phyloP scores from a whole-genome alignment of 257 asterid species.

The Nicotiana paniculata region DNA sequence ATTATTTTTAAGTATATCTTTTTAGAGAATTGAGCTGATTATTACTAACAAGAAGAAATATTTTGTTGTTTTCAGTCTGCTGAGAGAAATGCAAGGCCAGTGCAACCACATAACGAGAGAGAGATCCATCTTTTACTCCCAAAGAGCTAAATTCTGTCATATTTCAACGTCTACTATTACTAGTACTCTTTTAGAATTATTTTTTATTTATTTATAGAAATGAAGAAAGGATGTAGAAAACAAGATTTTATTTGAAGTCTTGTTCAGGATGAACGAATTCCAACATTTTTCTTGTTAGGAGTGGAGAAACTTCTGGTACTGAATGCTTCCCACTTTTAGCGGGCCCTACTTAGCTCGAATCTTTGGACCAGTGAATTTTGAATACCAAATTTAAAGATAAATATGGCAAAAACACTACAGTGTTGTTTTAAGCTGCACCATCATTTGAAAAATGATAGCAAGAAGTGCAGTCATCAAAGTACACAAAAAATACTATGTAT shows the following conservation, averaged over 20 bases:
- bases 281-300: not conserved
- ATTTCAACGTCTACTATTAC: not conserved
- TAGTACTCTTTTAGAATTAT: not conserved
- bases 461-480: not conserved
- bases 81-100: slow-evolving; percentile 58
- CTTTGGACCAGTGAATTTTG: not conserved
- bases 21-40: not conserved
- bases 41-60: not conserved
- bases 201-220: not conserved
- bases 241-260: not conserved
- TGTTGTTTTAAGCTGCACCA: not conserved
- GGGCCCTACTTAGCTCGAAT: not conserved
- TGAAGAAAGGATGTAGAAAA: not conserved
- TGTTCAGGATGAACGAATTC: too few relatives aligned
- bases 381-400: not conserved
- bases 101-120: slow-evolving; percentile 36
- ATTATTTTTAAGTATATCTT: not conserved
- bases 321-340: not conserved
- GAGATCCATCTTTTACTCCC: slow-evolving; percentile 31
- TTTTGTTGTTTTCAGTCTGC: slow-evolving; percentile 35
- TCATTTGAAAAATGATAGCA: not conserved
- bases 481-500: not conserved
- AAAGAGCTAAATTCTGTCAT: not conserved
- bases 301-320: not conserved
- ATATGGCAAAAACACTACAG: not conserved